Conservation (phyloP, 2,329 filamentous ascomycete species). For the Pseudogymnoascus sp. region DNA sequence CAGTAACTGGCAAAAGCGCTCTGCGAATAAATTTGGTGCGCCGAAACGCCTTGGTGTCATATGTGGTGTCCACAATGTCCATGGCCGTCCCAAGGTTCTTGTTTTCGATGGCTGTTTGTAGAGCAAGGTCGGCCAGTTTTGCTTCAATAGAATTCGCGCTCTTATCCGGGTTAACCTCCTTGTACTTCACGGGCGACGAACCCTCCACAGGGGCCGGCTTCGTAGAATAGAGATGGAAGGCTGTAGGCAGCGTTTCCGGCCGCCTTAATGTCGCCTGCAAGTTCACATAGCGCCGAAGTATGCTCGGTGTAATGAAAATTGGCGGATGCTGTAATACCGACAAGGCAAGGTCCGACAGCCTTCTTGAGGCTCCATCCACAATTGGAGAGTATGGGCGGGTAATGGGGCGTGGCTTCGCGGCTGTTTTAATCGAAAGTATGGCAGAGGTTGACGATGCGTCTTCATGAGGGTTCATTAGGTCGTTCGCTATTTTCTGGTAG, state of each 20-base stretch:
- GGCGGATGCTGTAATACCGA: conserved; percentile 63
- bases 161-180: conserved; percentile 56
- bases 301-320: conserved; percentile 68
- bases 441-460: conserved; percentile 41
- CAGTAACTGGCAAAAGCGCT: conserved; percentile 50
- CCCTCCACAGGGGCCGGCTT: conserved; percentile 65
- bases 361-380: conserved; percentile 31
- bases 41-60: conserved; percentile 57
- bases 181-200: conserved; percentile 51
- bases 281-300: conserved; percentile 67
- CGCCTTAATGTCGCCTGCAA: conserved; percentile 66
- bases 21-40: conserved; percentile 60
- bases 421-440: conserved; percentile 38
- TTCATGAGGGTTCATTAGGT: conserved; percentile 20
- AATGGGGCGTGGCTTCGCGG: conserved; percentile 14
- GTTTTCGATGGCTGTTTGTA: conserved; percentile 70
- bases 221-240: conserved; percentile 73
- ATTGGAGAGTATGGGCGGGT: conserved; percentile 15
- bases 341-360: conserved; percentile 55
- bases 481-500: conserved; percentile 21
- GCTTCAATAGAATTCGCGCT: conserved; percentile 64
- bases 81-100: conserved; percentile 73
- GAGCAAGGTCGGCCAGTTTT: conserved; percentile 62
- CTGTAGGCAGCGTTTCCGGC: conserved; percentile 68
- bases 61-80: conserved; percentile 63